A percentile compares a stretch with the other conserved stretches of the same genome.
Evolutionary conservation across 78 protist species (phyloP).

Genomic region (Creolimax fragrantissima): DNA sequence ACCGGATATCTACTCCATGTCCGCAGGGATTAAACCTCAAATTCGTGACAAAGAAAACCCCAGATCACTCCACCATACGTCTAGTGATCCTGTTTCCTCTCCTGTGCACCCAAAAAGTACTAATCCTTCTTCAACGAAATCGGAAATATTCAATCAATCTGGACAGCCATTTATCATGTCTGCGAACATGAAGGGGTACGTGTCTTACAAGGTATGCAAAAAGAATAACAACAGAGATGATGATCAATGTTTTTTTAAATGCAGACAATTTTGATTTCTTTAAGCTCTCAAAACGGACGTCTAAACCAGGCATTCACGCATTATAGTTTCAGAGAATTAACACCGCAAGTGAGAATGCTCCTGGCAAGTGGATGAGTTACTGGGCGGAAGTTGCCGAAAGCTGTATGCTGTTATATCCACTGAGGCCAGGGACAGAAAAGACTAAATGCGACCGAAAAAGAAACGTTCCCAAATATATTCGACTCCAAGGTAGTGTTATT

Average conservation of each 20-base stretch:
- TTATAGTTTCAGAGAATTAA: background rate
- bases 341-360: background rate
- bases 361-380: background rate
- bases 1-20: background rate
- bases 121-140: background rate
- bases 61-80: background rate
- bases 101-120: background rate
- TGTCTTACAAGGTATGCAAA: background rate
- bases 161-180: no score
- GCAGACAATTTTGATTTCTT: no score
- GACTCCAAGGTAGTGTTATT: background rate
- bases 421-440: background rate
- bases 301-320: no score
- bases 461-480: background rate
- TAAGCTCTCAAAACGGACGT: no score
- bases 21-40: background rate
- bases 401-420: background rate
- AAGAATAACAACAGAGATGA: no score
- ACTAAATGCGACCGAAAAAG: background rate
- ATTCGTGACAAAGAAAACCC: background rate
- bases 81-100: background rate
- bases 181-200: background rate
- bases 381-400: background rate
- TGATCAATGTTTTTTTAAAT: no score
- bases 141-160: no score